Evolutionary conservation across 2,329 filamentous ascomycete species (phyloP).

Genomic region (Sphaceloma murrayae): DNA sequence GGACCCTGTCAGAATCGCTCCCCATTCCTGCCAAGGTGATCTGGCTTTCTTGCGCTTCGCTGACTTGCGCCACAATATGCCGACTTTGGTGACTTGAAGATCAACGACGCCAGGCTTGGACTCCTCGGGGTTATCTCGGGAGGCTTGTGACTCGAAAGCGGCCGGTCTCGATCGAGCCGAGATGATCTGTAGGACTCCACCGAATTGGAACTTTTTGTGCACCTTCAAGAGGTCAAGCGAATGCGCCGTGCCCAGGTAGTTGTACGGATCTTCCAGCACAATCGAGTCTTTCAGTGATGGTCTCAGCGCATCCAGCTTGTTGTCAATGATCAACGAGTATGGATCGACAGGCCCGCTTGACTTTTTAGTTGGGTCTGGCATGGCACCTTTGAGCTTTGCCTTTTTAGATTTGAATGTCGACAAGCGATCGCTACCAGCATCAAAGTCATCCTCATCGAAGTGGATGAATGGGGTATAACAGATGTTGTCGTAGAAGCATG

Average conservation of each 20-base stretch:
- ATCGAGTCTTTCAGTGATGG: conserved; percentile 89
- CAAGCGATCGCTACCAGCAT: conserved; percentile 65
- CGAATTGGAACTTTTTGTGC: conserved; percentile 82
- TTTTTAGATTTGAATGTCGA: conserved; percentile 62
- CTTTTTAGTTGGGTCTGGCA: conserved; percentile 62
- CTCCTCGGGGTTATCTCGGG: conserved; percentile 72
- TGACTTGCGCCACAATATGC: conserved; percentile 89
- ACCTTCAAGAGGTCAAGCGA: conserved; percentile 70
- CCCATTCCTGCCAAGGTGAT: conserved; percentile 98
- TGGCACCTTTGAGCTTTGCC: conserved; percentile 56
- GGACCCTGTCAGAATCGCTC: conserved; percentile 88
- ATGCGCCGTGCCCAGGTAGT: conserved; percentile 68
- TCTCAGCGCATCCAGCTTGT: conserved; percentile 70
- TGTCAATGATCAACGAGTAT: conserved; percentile 86
- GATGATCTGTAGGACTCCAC: conserved; percentile 86
- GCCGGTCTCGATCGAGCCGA: conserved; percentile 88
- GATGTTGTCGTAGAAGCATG: conserved; percentile 98
- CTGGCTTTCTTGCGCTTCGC: conserved; percentile 87
- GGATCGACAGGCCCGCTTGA: conserved; percentile 65
- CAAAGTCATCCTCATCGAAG: conserved; percentile 87
- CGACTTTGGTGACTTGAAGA: conserved; percentile 95
- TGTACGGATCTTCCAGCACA: conserved; percentile 83
- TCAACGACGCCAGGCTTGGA: conserved; percentile 89
- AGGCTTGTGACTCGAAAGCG: conserved; percentile 85
- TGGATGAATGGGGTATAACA: conserved; percentile 97